A percentile compares a stretch with the other conserved stretches of the same genome.
phyloP scores from a whole-genome alignment of 163 green algal genomes.

The Prototheca cutis region DNA sequence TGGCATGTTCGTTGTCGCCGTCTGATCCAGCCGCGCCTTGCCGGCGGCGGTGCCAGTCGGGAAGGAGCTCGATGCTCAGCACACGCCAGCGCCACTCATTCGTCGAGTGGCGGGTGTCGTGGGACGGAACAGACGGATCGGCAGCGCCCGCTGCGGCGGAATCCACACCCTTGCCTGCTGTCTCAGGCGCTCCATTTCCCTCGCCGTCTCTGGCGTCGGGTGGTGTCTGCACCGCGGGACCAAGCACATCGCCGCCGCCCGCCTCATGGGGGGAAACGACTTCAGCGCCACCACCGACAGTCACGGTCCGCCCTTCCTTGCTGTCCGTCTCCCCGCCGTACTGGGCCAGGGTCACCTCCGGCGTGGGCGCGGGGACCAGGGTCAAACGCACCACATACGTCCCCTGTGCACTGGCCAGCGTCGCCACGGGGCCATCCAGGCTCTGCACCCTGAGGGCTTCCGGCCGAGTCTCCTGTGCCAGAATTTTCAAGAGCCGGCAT shows the following conservation, averaged over 20 bases:
- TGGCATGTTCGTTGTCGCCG: too few species aligned
- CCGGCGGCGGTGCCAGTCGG: background rate
- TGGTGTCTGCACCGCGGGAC: too few species aligned
- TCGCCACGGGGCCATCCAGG: conserved; percentile 2
- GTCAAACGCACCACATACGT: conserved; percentile 17
- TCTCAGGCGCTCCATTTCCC: too few species aligned
- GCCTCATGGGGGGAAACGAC: too few species aligned
- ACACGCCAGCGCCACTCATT: conserved; percentile 7
- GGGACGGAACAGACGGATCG: too few species aligned
- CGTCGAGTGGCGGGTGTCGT: too few species aligned
- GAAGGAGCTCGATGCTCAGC: background rate
- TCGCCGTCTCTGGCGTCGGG: too few species aligned
- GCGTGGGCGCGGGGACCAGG: conserved; percentile 19
- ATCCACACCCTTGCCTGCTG: too few species aligned
- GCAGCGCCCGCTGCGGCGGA: too few species aligned
- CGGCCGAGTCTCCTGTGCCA: conserved; percentile 7
- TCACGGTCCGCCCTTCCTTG: background rate
- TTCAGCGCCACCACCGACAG: too few species aligned
- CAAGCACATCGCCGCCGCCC: too few species aligned
- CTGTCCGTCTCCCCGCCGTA: conserved; percentile 9
- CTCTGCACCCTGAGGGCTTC: conserved; percentile 11
- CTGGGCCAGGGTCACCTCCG: conserved; percentile 17
- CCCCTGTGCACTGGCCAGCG: background rate
- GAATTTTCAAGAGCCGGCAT: too few species aligned
- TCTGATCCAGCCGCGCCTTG: background rate